Base-by-base conservation (phyloP, 257 asterid species). In the Petrea volubilis region DNA sequence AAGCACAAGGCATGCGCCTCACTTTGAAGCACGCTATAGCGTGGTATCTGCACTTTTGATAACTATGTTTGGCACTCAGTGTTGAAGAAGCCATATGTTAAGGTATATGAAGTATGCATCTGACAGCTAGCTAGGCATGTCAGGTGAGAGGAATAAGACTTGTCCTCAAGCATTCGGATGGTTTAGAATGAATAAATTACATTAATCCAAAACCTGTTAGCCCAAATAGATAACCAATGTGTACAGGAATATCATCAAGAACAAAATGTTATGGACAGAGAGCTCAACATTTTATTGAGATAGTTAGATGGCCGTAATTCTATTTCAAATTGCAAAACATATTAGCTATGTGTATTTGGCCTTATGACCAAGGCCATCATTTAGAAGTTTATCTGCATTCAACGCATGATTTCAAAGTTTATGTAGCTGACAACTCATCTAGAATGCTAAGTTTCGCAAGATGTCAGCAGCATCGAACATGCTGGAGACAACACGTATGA, bases 201-300 rank as follows among this genome's bases (percentile, higher is more conserved):
- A 23, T 50, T 8, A 34, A 29, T 27, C 33, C 33, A 60, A 50
- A 29, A 49, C 40, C 63, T 49, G n/a, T 7, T 44, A 46, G 28
- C 33, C 3, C 3, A 46, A 46, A 17, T 59, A 47, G 15, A 61
- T 34, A 23, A 38, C 15, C 27, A 49, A 49, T 71, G 34, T 50
- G 31, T 17, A 61, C 57, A 46, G 36, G 21, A 36, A 50, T 20
- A 15, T 61, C 38, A 60, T 28, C 11, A 27, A 60, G 58, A 40
- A 51, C 55, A 44, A 43, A 56, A 60, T 51, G 67, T 50, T 58
- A 23, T 41, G 50, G 40, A n/a, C 25, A 33, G 71, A 51, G 64
- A 52, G 60, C 40, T 64, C 15, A 7, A 40, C n/a, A 41, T 14
- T 47, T 62, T 67, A 25, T 20, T 14, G 8, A 27, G 12, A 27